Evolutionary conservation across 176 grass and related monocot species (phyloP).

Genomic region (Saccharum spontaneum): DNA sequence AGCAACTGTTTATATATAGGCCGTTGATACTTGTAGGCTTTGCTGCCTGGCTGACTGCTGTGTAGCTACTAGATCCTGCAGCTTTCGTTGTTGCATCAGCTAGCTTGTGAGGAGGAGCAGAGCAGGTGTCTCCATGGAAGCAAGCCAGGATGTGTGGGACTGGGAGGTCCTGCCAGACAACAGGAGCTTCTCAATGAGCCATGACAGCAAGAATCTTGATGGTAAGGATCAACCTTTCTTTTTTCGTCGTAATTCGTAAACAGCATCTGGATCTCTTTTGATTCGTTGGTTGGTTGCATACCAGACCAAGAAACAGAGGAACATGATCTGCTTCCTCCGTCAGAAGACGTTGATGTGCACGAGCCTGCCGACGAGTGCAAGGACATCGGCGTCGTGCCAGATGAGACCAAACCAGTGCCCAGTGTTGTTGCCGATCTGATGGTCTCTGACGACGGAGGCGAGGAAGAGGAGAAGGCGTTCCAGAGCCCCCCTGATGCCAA

Average conservation of each 20-base stretch:
- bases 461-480: slow-evolving; percentile 15
- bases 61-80: slow-evolving; percentile 6
- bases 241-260: slow-evolving; percentile 22
- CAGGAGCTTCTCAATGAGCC: slow-evolving; percentile 28
- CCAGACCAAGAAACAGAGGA: slow-evolving; percentile 8
- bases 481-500: slow-evolving; percentile 10
- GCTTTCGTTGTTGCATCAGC: slow-evolving; percentile 10
- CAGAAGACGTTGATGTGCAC: neutral
- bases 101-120: neutral
- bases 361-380: slow-evolving; percentile 41
- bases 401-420: slow-evolving; percentile 9
- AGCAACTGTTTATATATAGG: slow-evolving; percentile 22
- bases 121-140: slow-evolving; percentile 24
- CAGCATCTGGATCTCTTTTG: slow-evolving; percentile 1
- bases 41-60: neutral
- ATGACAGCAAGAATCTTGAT: neutral
- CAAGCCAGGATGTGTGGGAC: slow-evolving; percentile 64
- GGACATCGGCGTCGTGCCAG: slow-evolving; percentile 54
- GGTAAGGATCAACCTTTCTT: slow-evolving; percentile 30
- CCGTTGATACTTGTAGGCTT: neutral
- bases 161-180: slow-evolving; percentile 84
- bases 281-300: neutral
- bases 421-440: neutral
- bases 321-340: neutral
- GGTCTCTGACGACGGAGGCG: neutral